phyloP scores from a whole-genome alignment of 495 filamentous ascomycete genomes.

The Tetracladium setigerum region DNA sequence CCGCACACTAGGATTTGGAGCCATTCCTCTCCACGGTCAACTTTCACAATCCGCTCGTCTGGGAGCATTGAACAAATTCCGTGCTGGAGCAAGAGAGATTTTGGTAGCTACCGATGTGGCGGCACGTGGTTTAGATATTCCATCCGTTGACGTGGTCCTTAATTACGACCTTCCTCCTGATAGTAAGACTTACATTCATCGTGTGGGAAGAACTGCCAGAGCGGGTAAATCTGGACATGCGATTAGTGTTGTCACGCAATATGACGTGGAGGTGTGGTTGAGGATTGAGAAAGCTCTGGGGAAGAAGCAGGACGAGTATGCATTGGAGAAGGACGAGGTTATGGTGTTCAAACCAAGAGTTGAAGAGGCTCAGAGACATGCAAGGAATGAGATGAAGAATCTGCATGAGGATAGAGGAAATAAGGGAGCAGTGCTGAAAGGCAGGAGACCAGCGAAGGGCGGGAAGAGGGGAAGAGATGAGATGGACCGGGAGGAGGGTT shows the following conservation, averaged over 20 bases:
- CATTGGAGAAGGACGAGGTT: slow-evolving; percentile 70
- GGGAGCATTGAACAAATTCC: slow-evolving; percentile 83
- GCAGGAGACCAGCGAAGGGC: slow-evolving; percentile 32
- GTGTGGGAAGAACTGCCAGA: slow-evolving; percentile 87
- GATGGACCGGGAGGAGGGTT: slow-evolving; percentile 82
- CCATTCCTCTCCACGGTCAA: slow-evolving; percentile 87
- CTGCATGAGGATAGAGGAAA: slow-evolving; percentile 69
- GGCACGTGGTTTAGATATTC: slow-evolving; percentile 90
- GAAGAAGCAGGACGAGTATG: slow-evolving; percentile 62
- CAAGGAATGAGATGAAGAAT: slow-evolving; percentile 75
- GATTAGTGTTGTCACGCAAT: slow-evolving; percentile 78
- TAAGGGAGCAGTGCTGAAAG: slow-evolving; percentile 51
- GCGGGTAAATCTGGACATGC: slow-evolving; percentile 83
- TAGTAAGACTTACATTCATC: slow-evolving; percentile 90
- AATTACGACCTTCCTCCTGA: slow-evolving; percentile 81
- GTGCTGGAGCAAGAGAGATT: slow-evolving; percentile 64
- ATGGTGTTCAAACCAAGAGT: slow-evolving; percentile 77
- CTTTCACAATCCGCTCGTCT: slow-evolving; percentile 78
- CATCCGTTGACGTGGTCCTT: slow-evolving; percentile 79
- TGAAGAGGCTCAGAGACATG: slow-evolving; percentile 75
- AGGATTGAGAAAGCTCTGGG: slow-evolving; percentile 79
- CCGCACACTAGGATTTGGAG: slow-evolving; percentile 69
- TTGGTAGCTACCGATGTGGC: slow-evolving; percentile 96
- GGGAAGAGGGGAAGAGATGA: slow-evolving; percentile 58
- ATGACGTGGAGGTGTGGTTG: slow-evolving; percentile 81